Conservation (phyloP, 139 green algal genomes). For the Auxenochlorella pyrenoidosa region DNA sequence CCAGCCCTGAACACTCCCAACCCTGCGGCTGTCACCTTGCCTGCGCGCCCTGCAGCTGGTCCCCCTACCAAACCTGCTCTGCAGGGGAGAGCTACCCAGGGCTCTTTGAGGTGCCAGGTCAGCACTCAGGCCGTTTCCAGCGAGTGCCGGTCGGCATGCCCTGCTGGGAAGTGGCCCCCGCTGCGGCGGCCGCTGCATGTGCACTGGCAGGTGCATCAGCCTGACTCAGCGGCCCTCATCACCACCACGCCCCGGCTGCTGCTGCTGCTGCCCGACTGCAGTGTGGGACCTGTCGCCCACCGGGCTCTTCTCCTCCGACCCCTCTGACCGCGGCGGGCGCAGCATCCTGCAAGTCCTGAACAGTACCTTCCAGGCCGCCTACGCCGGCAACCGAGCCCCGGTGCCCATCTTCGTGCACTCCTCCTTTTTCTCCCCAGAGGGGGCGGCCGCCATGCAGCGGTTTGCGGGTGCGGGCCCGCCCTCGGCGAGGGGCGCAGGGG, state of each 20-base stretch:
- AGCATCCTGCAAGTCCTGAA: neutral
- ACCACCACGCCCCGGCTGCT: neutral
- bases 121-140: neutral
- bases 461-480: neutral
- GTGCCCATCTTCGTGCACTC: slow-evolving; percentile 23
- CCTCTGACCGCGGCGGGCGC: neutral
- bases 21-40: no score
- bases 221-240: neutral
- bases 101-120: slow-evolving; percentile 26
- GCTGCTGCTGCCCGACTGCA: neutral
- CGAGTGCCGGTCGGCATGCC: no score
- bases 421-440: neutral
- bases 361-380: neutral
- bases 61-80: neutral
- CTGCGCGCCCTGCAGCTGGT: slow-evolving; percentile 6
- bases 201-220: neutral
- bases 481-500: no score
- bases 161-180: no score
- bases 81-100: neutral
- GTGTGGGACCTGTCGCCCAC: neutral
- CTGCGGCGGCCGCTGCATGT: no score
- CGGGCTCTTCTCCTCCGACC: neutral
- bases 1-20: neutral
- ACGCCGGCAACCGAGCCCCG: slow-evolving; percentile 14
- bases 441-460: neutral